phyloP scores from a whole-genome alignment of 306 rosid genomes.

The Sindora glabra region DNA sequence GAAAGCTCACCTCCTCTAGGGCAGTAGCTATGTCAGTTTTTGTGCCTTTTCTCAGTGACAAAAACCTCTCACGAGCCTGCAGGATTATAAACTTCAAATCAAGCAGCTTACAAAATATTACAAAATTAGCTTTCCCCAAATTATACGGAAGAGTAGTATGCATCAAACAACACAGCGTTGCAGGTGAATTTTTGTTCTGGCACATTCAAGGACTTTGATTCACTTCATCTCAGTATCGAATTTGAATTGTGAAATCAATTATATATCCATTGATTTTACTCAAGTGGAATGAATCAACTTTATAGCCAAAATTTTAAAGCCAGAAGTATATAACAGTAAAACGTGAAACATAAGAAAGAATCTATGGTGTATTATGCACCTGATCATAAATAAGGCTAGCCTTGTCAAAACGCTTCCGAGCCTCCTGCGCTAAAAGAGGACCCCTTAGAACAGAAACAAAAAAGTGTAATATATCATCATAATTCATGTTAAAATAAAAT shows the following conservation, averaged over 20 bases:
- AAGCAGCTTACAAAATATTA: neutral
- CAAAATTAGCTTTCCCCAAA: neutral
- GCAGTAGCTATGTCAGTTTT: constrained; percentile 63
- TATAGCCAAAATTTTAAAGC: constrained; percentile 1
- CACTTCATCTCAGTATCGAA: constrained; percentile 5
- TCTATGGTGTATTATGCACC: constrained; percentile 38
- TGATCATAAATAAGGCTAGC: constrained; percentile 97
- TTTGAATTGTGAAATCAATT: neutral
- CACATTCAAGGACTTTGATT: neutral
- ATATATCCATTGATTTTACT: constrained; percentile 1
- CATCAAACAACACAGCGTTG: neutral
- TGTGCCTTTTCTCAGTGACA: constrained; percentile 91
- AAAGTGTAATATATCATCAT: no score
- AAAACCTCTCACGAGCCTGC: constrained; percentile 95
- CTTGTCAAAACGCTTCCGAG: constrained; percentile 95
- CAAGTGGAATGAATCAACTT: constrained; percentile 7
- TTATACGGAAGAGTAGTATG: neutral
- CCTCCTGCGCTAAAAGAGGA: constrained; percentile 73
- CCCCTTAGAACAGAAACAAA: constrained; percentile 28
- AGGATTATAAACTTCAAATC: constrained; percentile 1
- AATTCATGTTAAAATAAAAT: no score
- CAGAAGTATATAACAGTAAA: neutral
- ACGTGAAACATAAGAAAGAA: constrained; percentile 7
- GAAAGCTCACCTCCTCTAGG: constrained; percentile 74
- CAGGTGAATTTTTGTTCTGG: neutral